phyloP scores from a whole-genome alignment of 768 basidiomycete genomes.

The Lactifluus subvellereus region DNA sequence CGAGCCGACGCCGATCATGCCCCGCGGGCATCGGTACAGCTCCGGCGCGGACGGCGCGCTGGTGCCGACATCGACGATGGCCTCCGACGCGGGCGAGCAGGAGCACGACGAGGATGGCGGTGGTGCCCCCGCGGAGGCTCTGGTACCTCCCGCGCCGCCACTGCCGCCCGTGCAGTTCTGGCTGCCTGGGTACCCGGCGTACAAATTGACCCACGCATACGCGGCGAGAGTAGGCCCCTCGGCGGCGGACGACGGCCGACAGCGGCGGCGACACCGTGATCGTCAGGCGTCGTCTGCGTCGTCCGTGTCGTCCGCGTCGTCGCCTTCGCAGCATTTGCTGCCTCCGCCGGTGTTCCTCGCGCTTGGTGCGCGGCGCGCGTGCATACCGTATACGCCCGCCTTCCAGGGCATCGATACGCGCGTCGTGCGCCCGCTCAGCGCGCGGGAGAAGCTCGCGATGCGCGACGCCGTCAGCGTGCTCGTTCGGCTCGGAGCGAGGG shows the following conservation, averaged over 20 bases:
- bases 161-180: slow-evolving; percentile 25
- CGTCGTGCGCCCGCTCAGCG: slow-evolving; percentile 21
- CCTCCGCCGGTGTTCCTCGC: slow-evolving; percentile 21
- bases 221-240: too few relatives aligned
- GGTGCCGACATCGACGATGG: slow-evolving; percentile 3
- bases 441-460: slow-evolving; percentile 24
- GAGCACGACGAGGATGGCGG: not conserved
- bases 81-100: slow-evolving; percentile 1
- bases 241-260: not conserved
- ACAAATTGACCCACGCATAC: not conserved
- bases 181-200: slow-evolving; percentile 23
- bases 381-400: slow-evolving; percentile 23
- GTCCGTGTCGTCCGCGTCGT: not conserved
- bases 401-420: slow-evolving; percentile 24
- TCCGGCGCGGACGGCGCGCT: not conserved
- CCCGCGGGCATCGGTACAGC: not conserved
- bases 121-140: not conserved
- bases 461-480: slow-evolving; percentile 21
- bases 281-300: not conserved
- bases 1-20: slow-evolving; percentile 6
- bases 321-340: not conserved
- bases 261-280: not conserved
- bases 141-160: slow-evolving; percentile 18
- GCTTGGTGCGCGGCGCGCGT: slow-evolving; percentile 24
- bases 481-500: slow-evolving; percentile 17